These are phyloP conservation scores for Bassia scoparia DNA, from an alignment of 148 eudicot species.

Conservation along the genomic window DNA sequence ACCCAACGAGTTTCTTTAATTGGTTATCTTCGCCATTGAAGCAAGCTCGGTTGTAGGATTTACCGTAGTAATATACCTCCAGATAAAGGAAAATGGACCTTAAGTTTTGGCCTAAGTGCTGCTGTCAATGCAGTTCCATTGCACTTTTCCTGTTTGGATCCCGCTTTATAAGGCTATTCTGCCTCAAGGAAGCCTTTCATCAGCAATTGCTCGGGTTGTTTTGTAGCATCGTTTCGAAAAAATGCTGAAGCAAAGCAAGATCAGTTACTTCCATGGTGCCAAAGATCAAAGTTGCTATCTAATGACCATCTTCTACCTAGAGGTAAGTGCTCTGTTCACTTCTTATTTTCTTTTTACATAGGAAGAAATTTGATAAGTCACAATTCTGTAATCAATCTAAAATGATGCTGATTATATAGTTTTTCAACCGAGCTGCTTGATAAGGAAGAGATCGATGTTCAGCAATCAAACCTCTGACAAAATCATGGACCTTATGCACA, in stretches of 20 bases:
- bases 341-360: too few relatives aligned
- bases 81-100: slow-evolving; percentile 43
- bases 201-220: slow-evolving; percentile 41
- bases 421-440: slow-evolving; percentile 38
- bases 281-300: too few relatives aligned
- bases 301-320: slow-evolving; percentile 24
- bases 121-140: slow-evolving; percentile 25
- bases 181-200: slow-evolving; percentile 40
- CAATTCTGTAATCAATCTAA: too few relatives aligned
- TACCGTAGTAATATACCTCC: slow-evolving; percentile 36
- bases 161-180: slow-evolving; percentile 21
- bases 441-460: slow-evolving; percentile 3
- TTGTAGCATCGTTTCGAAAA: slow-evolving; percentile 36
- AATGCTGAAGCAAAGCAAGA: not conserved
- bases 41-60: slow-evolving; percentile 24
- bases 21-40: slow-evolving; percentile 38
- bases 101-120: slow-evolving; percentile 35
- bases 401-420: slow-evolving; percentile 13
- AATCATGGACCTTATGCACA: slow-evolving; percentile 41
- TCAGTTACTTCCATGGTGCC: slow-evolving; percentile 15
- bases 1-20: slow-evolving; percentile 36
- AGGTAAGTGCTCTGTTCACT: slow-evolving; percentile 20
- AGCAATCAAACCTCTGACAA: too few relatives aligned
- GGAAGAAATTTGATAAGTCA: too few relatives aligned
- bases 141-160: slow-evolving; percentile 34